Evolutionary conservation across 1,139 yeast genomes (phyloP).

Genomic region (Magnusiomyces ingens): DNA sequence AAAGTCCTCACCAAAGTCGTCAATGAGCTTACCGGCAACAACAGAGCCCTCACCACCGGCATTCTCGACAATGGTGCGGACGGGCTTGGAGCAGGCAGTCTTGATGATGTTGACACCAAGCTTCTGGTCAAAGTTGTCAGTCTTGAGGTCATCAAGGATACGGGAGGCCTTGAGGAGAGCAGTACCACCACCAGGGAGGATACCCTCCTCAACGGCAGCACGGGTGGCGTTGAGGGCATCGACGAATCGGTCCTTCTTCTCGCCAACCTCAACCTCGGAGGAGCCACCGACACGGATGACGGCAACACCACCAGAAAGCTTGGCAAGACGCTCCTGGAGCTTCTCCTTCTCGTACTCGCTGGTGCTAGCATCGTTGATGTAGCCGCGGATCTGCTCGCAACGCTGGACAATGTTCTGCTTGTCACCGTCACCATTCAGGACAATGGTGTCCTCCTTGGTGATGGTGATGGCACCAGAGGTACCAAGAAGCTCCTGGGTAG

Average conservation of each 20-base stretch:
- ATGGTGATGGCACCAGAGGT: slow-evolving; percentile 88
- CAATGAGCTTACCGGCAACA: slow-evolving; percentile 85
- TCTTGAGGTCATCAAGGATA: slow-evolving; percentile 68
- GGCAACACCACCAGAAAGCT: slow-evolving; percentile 98
- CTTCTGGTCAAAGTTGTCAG: slow-evolving; percentile 94
- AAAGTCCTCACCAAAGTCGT: slow-evolving; percentile 79
- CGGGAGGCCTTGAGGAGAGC: slow-evolving; percentile 93
- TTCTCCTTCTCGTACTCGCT: slow-evolving; percentile 96
- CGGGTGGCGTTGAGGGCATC: slow-evolving; percentile 99
- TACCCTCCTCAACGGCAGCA: slow-evolving; percentile 99
- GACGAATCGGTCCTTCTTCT: slow-evolving; percentile 99
- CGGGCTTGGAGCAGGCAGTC: slow-evolving; percentile 95
- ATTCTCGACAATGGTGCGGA: slow-evolving; percentile 92
- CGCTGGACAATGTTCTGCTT: slow-evolving; percentile 84
- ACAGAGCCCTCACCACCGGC: slow-evolving; percentile 99
- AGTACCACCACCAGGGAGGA: slow-evolving; percentile 99
- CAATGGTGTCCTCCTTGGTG: slow-evolving; percentile 95
- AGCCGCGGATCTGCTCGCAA: slow-evolving; percentile 91
- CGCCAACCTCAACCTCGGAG: slow-evolving; percentile 98
- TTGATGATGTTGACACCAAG: slow-evolving; percentile 94
- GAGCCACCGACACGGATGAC: slow-evolving; percentile 98
- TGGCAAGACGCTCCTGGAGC: slow-evolving; percentile 96
- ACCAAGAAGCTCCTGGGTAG: slow-evolving; percentile 87
- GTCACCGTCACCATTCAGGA: slow-evolving; percentile 91
- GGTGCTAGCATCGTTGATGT: slow-evolving; percentile 64